Base-by-base conservation (phyloP, 768 basidiomycete genomes). In the Lepiota venenata region DNA sequence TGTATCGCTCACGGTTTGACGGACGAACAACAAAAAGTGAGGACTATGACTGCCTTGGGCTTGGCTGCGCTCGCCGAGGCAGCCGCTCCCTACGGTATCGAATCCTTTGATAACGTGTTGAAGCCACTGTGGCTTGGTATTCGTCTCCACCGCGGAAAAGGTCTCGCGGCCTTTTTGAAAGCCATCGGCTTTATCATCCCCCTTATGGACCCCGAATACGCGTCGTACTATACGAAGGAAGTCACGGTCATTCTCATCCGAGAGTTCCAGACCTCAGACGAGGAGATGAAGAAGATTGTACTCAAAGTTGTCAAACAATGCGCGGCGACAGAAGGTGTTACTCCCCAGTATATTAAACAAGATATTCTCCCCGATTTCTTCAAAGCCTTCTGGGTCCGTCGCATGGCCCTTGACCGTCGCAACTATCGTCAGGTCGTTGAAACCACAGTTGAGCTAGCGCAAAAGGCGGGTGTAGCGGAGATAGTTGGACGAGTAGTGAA, bases 281-380 rank as follows among this genome's bases (percentile, higher is more conserved):
- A 99, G 70, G 97, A 99, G 77, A 99, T 99, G 97, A 96, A 98
- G 83, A 97, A 98, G 80, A 98, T 98, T 60, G 97, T 99, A 4
- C 74, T 99, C 47, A 98, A 98, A 70, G 97, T 99, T 53, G 95
- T 98, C 63, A 97, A 98, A 72, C 97, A 98, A 69, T 98, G 97
- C 65, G 93, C 97, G 29, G 92, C 93, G 8, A 99, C 97, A 1
- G 97, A 99, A 67, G 97, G 97, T 74, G 97, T 99, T 36, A 93
- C 93, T 0, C 85, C 97, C 2, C 81, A 84, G 38, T 99, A 98
- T 69, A 97, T 99, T 67, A 96, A 93, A 65, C 88, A 95, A 61
- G 97, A 99, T 64, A 98, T 99, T 52, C 80, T 98, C 5, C 97
- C 97, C 20, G 97, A 99, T 71, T 98, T 98, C 73, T 99, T 98